Evolutionary conservation across 2,329 filamentous ascomycete species (phyloP).

Genomic region (Blastomyces silverae): DNA sequence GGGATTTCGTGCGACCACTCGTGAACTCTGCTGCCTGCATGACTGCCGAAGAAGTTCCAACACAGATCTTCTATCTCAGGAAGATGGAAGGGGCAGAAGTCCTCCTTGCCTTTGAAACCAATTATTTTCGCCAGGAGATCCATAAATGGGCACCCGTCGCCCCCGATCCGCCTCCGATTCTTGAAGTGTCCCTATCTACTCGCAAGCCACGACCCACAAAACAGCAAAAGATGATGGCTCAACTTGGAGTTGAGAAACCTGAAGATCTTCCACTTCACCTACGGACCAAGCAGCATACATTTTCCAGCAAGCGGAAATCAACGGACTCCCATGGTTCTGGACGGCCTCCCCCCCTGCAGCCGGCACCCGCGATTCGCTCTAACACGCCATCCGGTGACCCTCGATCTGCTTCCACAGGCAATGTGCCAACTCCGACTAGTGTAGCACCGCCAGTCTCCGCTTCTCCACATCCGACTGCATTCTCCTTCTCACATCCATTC

Average conservation of each 20-base stretch:
- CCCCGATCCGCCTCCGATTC: slow-evolving; percentile 72
- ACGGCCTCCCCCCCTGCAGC: slow-evolving; percentile 29
- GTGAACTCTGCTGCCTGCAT: slow-evolving; percentile 69
- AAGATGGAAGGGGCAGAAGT: slow-evolving; percentile 98
- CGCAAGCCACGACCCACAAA: slow-evolving; percentile 95
- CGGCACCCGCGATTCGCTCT: slow-evolving; percentile 26
- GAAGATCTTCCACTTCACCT: slow-evolving; percentile 82
- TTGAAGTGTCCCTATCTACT: slow-evolving; percentile 83
- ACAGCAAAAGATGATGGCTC: slow-evolving; percentile 85
- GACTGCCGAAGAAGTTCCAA: slow-evolving; percentile 78
- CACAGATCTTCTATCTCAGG: slow-evolving; percentile 87
- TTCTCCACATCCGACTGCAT: slow-evolving; percentile 28
- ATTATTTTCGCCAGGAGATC: slow-evolving; percentile 90
- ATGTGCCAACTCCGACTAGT: slow-evolving; percentile 31
- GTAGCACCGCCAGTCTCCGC: slow-evolving; percentile 22
- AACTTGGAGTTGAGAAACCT: slow-evolving; percentile 80
- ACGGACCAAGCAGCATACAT: slow-evolving; percentile 66
- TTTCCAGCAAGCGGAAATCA: slow-evolving; percentile 60
- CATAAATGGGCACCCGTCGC: slow-evolving; percentile 94
- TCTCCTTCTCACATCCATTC: slow-evolving; percentile 38
- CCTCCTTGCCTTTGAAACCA: slow-evolving; percentile 85
- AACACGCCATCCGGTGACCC: slow-evolving; percentile 28
- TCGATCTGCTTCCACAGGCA: slow-evolving; percentile 29
- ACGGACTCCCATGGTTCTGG: slow-evolving; percentile 39
- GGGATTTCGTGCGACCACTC: slow-evolving; percentile 70